Percentiles rank a stretch among this genome's conserved stretches.
Evolutionary conservation across 2,329 filamentous ascomycete species (phyloP).

Genomic region (Lachnellula arida): DNA sequence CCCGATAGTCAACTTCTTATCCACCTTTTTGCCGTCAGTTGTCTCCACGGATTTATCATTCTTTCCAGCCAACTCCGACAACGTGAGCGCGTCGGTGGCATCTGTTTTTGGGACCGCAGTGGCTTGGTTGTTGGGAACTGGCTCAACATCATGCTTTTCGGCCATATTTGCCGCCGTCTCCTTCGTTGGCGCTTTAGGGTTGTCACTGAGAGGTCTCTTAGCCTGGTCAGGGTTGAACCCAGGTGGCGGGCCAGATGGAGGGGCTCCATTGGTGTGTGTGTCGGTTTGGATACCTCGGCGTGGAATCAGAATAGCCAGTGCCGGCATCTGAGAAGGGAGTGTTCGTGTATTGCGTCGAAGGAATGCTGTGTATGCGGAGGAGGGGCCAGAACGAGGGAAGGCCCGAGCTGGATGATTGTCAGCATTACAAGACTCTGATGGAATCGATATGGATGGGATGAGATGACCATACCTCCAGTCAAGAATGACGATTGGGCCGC

Average conservation of each 20-base stretch:
- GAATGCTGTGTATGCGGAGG: constrained; percentile 30
- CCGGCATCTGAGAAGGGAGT: constrained; percentile 35
- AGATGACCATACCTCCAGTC: constrained; percentile 21
- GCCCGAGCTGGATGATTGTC: constrained; percentile 25
- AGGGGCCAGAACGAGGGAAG: constrained; percentile 27
- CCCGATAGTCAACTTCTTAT: constrained; percentile 81
- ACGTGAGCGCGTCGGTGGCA: constrained; percentile 28
- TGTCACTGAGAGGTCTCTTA: constrained; percentile 53
- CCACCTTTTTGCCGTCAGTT: constrained; percentile 62
- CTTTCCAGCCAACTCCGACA: constrained; percentile 59
- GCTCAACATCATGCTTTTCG: constrained; percentile 24
- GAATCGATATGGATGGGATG: too few relatives aligned
- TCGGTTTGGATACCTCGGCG: constrained; percentile 55
- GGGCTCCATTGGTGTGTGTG: constrained; percentile 45
- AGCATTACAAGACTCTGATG: background rate
- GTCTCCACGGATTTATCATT: constrained; percentile 59
- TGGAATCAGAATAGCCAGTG: constrained; percentile 54
- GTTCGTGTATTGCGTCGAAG: constrained; percentile 32
- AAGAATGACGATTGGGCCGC: constrained; percentile 31
- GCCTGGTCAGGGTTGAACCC: constrained; percentile 67
- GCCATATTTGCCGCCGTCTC: constrained; percentile 18
- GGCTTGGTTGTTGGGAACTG: constrained; percentile 20
- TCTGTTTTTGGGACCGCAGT: constrained; percentile 32
- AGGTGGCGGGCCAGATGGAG: constrained; percentile 55
- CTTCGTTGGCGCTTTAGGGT: constrained; percentile 27